Conservation (phyloP, 345 rosid species). For the Linum usitatissimum region DNA sequence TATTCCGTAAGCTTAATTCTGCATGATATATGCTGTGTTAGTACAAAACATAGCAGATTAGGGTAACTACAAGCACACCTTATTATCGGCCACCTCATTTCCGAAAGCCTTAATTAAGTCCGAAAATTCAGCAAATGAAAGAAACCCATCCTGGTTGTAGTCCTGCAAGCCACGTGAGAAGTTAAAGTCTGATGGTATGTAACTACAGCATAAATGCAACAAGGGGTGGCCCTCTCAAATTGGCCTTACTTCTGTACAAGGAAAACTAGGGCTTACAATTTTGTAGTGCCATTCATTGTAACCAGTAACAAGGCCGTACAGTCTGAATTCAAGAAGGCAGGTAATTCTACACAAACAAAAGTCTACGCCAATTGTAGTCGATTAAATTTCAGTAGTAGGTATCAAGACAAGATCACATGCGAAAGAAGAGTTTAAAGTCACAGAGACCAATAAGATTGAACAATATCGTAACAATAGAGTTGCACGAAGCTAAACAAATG, state of each 20-base stretch:
- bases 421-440: not conserved
- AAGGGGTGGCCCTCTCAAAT: not conserved
- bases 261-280: not conserved
- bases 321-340: not conserved
- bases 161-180: constrained; percentile 34
- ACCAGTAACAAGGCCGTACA: not conserved
- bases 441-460: not conserved
- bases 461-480: not conserved
- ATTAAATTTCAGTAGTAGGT: not conserved
- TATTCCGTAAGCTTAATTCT: not conserved
- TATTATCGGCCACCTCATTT: constrained; percentile 55
- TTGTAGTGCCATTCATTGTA: not conserved
- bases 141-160: constrained; percentile 72
- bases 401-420: not conserved
- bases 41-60: not conserved
- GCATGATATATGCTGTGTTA: not conserved
- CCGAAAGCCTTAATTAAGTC: constrained; percentile 77
- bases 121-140: constrained; percentile 71
- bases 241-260: not conserved
- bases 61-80: constrained; percentile 35
- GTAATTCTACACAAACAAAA: no score
- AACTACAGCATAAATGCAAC: not conserved
- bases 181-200: not conserved
- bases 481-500: not conserved
- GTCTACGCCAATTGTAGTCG: not conserved